Evolutionary conservation across 1,284 basidiomycete genomes (phyloP), one percentile per base, ranked within the genome.

Genomic region (Puccinia hordei): DNA sequence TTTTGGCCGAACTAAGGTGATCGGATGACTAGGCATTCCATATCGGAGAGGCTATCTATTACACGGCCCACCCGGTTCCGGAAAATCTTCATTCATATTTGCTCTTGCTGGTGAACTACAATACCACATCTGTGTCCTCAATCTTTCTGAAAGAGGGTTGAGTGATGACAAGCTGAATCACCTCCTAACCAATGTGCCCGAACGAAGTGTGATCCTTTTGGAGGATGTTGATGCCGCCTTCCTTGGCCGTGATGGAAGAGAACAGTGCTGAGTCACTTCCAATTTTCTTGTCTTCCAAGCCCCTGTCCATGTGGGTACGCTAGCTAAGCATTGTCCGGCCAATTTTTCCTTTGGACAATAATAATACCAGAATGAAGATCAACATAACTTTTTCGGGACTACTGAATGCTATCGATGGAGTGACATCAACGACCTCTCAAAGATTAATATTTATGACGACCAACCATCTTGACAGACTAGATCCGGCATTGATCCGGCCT

Each of bases 171-270:
- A 96, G 87, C 89, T 99, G 30, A 95, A 93, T 83, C 93, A 98
- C 85, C 89, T 99, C 1, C 88, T 99, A 41, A 93, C 95, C 1
- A 94, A 98, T 82, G 93, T 92, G 1, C 96, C 97, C 0, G 95
- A 98, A 84, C 89, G 94, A 75, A 93, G 92, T 83, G 92, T 99
- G 83, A 89, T 99, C 55, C 89, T 99, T 33, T 92, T 99, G 59
- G 97, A 99, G 86, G 97, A 99, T 83, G 90, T 99, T 10, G 97
- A 99, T 85, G 95, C 95, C n/a, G 97, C 95, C 0, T 99, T 99
- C 86, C 93, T 93, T 83, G 92, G 93, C 82, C 91, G 95, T 33
- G 91, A 93, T 5, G 78, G 78, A 27, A 73, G 93, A 93, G 86
- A 93, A 92, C 0, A 90, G 89, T 80, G 94, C 93, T 84, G 94